Conservation (phyloP, 2,329 filamentous ascomycete species). For the Pleomassaria siparia region DNA sequence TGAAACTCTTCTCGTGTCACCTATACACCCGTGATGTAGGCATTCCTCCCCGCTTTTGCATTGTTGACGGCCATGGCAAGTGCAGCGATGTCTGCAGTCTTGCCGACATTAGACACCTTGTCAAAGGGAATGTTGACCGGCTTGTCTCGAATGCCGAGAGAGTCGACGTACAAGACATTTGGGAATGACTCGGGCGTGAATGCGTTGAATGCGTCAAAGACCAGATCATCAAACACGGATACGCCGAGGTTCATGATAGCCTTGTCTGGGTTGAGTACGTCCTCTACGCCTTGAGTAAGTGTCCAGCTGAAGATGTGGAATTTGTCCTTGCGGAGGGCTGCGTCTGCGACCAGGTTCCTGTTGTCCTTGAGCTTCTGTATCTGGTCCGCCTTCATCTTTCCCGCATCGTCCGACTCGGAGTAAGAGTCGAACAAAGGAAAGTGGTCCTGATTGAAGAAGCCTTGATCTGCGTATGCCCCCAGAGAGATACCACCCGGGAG, state of each 20-base stretch:
- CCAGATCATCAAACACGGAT: constrained; percentile 32
- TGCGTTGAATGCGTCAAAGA: constrained; percentile 33
- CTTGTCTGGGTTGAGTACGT: constrained; percentile 35
- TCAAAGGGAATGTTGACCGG: constrained; percentile 34
- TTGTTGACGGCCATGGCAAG: constrained; percentile 43
- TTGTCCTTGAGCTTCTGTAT: constrained; percentile 38
- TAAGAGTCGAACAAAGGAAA: constrained; percentile 41
- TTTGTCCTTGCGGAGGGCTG: constrained; percentile 25
- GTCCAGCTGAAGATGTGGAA: constrained; percentile 44
- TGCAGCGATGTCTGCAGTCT: constrained; percentile 32
- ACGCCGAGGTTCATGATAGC: constrained; percentile 38
- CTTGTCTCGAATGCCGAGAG: constrained; percentile 35
- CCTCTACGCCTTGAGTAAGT: constrained; percentile 36
- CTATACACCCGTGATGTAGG: constrained; percentile 21
- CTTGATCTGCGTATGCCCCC: constrained; percentile 33
- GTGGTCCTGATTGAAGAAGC: constrained; percentile 37
- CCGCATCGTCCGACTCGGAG: constrained; percentile 37
- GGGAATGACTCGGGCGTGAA: constrained; percentile 39
- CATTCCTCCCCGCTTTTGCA: constrained; percentile 33
- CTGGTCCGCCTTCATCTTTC: constrained; percentile 40
- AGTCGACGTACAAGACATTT: constrained; percentile 41
- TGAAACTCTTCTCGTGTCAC: not conserved
- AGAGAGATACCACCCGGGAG: constrained; percentile 31
- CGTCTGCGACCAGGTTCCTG: constrained; percentile 29
- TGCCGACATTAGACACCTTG: constrained; percentile 20